Conservation (phyloP, 805 yeast genomes). For the Teunomyces tritomae region DNA sequence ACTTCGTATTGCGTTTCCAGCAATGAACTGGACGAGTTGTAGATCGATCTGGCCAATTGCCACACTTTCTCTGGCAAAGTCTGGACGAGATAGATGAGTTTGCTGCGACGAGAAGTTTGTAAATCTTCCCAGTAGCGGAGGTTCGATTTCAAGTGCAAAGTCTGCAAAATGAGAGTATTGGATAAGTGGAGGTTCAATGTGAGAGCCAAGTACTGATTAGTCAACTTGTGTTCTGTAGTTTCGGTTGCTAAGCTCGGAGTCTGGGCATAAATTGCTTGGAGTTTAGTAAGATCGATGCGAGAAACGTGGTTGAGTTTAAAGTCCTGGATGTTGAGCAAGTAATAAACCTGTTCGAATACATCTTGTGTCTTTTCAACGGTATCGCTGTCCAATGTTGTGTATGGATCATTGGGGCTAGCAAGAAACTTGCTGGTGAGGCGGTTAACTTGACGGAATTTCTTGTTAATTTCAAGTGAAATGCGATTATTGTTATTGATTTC, state of each 20-base stretch:
- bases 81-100: slow-evolving; percentile 33
- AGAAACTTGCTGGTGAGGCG: slow-evolving; percentile 20
- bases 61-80: slow-evolving; percentile 28
- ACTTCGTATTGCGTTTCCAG: slow-evolving; percentile 7
- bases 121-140: slow-evolving; percentile 35
- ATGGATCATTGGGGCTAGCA: slow-evolving; percentile 14
- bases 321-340: slow-evolving; percentile 20
- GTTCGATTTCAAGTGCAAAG: slow-evolving; percentile 30
- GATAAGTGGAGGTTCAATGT: slow-evolving; percentile 27
- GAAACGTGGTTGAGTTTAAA: slow-evolving; percentile 10
- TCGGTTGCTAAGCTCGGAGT: not conserved
- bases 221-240: slow-evolving; percentile 7
- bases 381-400: not conserved
- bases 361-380: slow-evolving; percentile 10
- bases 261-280: slow-evolving; percentile 2
- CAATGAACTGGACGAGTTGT: slow-evolving; percentile 1
- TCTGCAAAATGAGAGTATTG: slow-evolving; percentile 32
- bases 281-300: slow-evolving; percentile 5
- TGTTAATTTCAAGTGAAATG: slow-evolving; percentile 23
- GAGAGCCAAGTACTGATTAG: slow-evolving; percentile 23
- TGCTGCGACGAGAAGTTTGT: slow-evolving; percentile 21
- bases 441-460: slow-evolving; percentile 21
- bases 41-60: slow-evolving; percentile 12
- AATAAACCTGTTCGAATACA: slow-evolving; percentile 21
- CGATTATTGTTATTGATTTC: slow-evolving; percentile 30